Percentiles rank a stretch among this genome's conserved stretches.
phyloP scores from a whole-genome alignment of 2,329 filamentous ascomycete species.

The Cercospora sesami region DNA sequence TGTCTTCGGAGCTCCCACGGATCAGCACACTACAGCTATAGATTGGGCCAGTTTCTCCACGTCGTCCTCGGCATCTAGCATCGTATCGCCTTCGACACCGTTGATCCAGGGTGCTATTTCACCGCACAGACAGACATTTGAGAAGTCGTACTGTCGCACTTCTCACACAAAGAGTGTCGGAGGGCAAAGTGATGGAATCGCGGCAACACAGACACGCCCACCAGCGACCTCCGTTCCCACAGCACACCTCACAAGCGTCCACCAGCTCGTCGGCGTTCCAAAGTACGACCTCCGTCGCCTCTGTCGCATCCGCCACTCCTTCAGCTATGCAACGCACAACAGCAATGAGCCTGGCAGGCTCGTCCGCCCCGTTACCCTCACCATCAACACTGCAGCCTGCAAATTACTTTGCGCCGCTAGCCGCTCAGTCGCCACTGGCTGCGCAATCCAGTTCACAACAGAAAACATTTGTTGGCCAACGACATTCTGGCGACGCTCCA shows the following conservation, averaged over 20 bases:
- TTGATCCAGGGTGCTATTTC: not conserved
- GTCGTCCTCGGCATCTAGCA: not conserved
- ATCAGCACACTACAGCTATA: not conserved
- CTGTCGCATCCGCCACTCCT: slow-evolving; percentile 36
- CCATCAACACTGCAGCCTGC: slow-evolving; percentile 36
- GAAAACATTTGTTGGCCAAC: slow-evolving; percentile 35
- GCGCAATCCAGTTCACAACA: slow-evolving; percentile 37
- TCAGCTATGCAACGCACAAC: slow-evolving; percentile 33
- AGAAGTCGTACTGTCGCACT: not conserved
- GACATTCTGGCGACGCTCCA: slow-evolving; percentile 36
- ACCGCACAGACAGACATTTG: not conserved
- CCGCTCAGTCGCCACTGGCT: slow-evolving; percentile 29
- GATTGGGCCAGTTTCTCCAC: not conserved
- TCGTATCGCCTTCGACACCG: not conserved
- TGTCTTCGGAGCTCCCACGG: not conserved
- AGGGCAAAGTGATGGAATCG: slow-evolving; percentile 25
- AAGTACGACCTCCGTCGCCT: slow-evolving; percentile 47
- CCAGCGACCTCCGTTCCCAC: slow-evolving; percentile 39
- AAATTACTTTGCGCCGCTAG: slow-evolving; percentile 39
- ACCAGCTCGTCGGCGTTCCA: slow-evolving; percentile 41
- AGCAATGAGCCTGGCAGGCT: slow-evolving; percentile 35
- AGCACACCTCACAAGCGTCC: slow-evolving; percentile 32
- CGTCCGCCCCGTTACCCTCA: slow-evolving; percentile 39
- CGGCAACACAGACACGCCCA: slow-evolving; percentile 33
- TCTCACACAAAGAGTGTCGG: not conserved